Evolutionary conservation across 2,329 filamentous ascomycete species (phyloP).

Genomic region (Talaromyces sp.): DNA sequence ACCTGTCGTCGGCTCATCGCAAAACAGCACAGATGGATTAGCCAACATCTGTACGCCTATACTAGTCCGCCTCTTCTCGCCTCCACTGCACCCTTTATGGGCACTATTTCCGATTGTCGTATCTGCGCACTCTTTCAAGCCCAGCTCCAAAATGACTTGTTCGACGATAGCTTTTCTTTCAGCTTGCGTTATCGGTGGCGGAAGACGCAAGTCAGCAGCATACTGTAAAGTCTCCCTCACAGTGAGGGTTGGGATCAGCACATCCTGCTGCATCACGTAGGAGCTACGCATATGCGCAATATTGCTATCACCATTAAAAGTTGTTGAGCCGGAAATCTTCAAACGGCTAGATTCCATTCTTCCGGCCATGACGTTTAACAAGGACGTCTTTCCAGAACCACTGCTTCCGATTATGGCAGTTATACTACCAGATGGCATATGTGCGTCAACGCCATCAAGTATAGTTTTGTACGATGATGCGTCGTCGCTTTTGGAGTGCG

Average conservation of each 20-base stretch:
- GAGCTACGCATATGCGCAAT: conserved; percentile 48
- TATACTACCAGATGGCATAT: conserved; percentile 62
- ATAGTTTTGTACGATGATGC: conserved; percentile 46
- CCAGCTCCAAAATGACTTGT: conserved; percentile 71
- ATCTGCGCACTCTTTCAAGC: conserved; percentile 72
- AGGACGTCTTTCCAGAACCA: conserved; percentile 69
- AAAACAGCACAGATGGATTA: conserved; percentile 72
- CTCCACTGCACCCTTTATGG: conserved; percentile 73
- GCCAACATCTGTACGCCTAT: conserved; percentile 76
- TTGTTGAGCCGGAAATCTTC: conserved; percentile 51
- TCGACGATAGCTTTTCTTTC: conserved; percentile 66
- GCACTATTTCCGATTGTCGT: conserved; percentile 68
- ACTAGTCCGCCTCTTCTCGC: conserved; percentile 72
- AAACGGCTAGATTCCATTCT: conserved; percentile 59
- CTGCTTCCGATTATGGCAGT: conserved; percentile 74
- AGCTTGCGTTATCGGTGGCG: conserved; percentile 56
- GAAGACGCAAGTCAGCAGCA: conserved; percentile 67
- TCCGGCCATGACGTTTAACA: conserved; percentile 69
- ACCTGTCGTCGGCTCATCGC: conserved; percentile 76
- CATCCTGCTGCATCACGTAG: conserved; percentile 69
- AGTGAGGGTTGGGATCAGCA: conserved; percentile 68
- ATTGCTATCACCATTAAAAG: conserved; percentile 60
- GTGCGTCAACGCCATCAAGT: conserved; percentile 61
- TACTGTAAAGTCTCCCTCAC: conserved; percentile 73
- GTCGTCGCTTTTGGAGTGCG: conserved; percentile 15